A percentile compares a stretch with the other conserved stretches of the same genome.
These are phyloP conservation scores for Geotrichum phurueaensis DNA, from an alignment of 1,139 yeast species.

Conservation along the genomic window DNA sequence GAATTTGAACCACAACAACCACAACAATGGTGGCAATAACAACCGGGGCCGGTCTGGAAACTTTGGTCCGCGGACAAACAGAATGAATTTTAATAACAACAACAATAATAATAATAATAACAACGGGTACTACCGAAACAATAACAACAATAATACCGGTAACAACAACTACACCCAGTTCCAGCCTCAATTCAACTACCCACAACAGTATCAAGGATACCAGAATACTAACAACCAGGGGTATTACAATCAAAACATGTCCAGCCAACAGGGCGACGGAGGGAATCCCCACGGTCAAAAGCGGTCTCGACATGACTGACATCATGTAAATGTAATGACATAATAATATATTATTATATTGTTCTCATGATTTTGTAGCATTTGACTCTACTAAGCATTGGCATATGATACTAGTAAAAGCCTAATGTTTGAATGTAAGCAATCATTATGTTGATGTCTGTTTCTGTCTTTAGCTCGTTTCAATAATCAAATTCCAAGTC, in stretches of 20 bases:
- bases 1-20: conserved; percentile 20
- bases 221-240: conserved; percentile 12
- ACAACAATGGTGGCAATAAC: conserved; percentile 7
- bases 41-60: conserved; percentile 8
- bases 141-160: neutral
- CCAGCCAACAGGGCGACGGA: conserved; percentile 18
- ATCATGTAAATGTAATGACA: neutral
- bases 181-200: conserved; percentile 21
- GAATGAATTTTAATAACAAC: neutral
- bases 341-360: neutral
- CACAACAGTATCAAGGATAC: conserved; percentile 18
- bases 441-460: no score
- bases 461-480: no score
- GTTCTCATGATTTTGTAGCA: neutral
- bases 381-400: neutral
- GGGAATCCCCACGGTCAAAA: conserved; percentile 25
- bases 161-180: neutral
- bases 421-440: no score
- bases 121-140: neutral
- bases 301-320: conserved; percentile 17
- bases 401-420: no score
- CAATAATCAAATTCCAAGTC: no score
- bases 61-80: neutral
- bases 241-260: neutral
- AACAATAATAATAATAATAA: conserved; percentile 9